Percentiles rank a stretch among this genome's conserved stretches.
Evolutionary conservation across 345 rosid species (phyloP).

Genomic region (Psidium guajava): DNA sequence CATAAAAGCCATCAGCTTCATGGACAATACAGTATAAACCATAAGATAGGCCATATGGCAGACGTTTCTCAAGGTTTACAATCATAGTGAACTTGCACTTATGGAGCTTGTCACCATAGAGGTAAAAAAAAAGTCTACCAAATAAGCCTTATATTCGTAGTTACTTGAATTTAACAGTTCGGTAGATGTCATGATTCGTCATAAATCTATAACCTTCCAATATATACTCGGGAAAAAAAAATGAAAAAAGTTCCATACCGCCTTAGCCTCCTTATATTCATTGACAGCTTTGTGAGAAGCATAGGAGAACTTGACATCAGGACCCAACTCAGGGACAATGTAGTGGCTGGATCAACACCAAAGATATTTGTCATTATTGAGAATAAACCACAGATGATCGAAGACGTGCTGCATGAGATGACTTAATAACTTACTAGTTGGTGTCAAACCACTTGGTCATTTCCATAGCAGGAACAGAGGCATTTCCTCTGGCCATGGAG

Average conservation of each 20-base stretch:
- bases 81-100: background rate
- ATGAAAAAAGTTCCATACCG: constrained; percentile 26
- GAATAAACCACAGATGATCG: background rate
- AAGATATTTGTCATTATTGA: background rate
- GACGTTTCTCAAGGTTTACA: background rate
- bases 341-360: constrained; percentile 52
- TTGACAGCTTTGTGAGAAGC: constrained; percentile 93
- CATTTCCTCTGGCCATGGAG: constrained; percentile 99
- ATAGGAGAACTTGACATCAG: constrained; percentile 78
- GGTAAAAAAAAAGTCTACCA: background rate
- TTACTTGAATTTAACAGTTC: background rate
- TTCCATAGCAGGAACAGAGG: constrained; percentile 96
- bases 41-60: background rate
- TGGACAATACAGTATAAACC: background rate
- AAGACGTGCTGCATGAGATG: background rate
- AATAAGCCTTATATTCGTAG: background rate
- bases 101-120: background rate
- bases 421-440: constrained; percentile 72
- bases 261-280: constrained; percentile 96
- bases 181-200: background rate
- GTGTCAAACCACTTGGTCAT: constrained; percentile 99
- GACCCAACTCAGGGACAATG: constrained; percentile 96
- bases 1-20: background rate
- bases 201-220: background rate
- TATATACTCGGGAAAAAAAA: background rate